Evolutionary conservation across 140 eudicot genomes (phyloP), one percentile per base, ranked within the genome.

Genomic region (Cichorium intybus): DNA sequence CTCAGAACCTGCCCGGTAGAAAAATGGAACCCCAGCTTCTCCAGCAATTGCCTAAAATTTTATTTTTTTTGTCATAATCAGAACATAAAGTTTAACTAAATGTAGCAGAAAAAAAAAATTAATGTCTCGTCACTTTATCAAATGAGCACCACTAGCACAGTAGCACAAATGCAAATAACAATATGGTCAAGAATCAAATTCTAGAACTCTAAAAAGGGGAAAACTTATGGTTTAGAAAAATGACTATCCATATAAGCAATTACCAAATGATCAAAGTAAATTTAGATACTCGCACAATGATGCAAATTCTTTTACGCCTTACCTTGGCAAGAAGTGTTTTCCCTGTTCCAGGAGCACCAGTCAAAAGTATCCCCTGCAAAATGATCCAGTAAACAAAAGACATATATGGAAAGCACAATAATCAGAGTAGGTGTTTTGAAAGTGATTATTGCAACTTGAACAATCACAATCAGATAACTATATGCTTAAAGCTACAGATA

Each of bases 1-100:
- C 45, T 93, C 99, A 10, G 99, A 93, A 68, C 99, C 99, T 48
- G 99, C 99, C 70, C 94, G 76, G 79, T 93, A 93, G 58, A 93
- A 93, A 79, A 93, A 93, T 24, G 99, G 99, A 21, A 93, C 99
- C 29, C 99, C 99, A 70, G 99, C 99, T 80, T 93, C 99, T 65
- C 99, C 99, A 64, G 99, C 97, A 68, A 93, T 93, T 22, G 99
- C 99, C 99, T 93, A 64, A 33, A 69, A 74, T 48, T 11, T 51
- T 29, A 54, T 11, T 51, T 29, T 14, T 50, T 47, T 18, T 41
- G 17, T 33, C 28, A 63, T 41, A 58, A 51, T 27, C 50, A 69
- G n/a, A 11, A 62, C 45, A 52, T 15, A 22, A 23, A 27, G 18
- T 14, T 54, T 54, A 10, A 10, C 4, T 22, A 20, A 50, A 50